Evolutionary conservation across 257 asterid species (phyloP).

Genomic region (Ligustrum vulgare): DNA sequence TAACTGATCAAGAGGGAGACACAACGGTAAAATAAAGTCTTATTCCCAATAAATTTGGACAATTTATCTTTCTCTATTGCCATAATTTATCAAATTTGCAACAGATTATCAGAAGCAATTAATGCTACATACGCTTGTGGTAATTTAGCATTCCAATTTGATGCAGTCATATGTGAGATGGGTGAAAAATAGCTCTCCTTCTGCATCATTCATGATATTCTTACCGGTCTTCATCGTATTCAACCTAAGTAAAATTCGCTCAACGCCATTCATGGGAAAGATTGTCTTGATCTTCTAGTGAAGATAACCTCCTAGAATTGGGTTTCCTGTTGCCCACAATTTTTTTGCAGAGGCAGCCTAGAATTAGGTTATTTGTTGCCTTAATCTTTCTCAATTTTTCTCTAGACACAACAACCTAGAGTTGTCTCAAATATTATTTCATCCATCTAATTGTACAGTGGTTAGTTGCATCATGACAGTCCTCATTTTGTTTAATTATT

Average conservation of each 20-base stretch:
- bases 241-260: neutral
- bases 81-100: neutral
- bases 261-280: neutral
- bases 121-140: neutral
- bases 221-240: neutral
- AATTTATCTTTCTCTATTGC: neutral
- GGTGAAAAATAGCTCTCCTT: neutral
- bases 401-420: neutral
- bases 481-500: neutral
- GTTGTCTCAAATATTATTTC: neutral
- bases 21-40: neutral
- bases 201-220: neutral
- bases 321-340: neutral
- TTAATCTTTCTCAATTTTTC: neutral
- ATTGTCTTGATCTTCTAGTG: neutral
- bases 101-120: neutral
- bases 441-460: neutral
- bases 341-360: neutral
- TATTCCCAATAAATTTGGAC: neutral
- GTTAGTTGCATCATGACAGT: neutral
- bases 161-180: neutral
- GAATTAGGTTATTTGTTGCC: neutral
- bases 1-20: neutral
- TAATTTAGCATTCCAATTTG: neutral
- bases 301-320: neutral